A percentile compares a stretch with the other conserved stretches of the same genome.
Evolutionary conservation across 2,329 filamentous ascomycete genomes (phyloP).

Genomic region (Epichloe gansuensis): DNA sequence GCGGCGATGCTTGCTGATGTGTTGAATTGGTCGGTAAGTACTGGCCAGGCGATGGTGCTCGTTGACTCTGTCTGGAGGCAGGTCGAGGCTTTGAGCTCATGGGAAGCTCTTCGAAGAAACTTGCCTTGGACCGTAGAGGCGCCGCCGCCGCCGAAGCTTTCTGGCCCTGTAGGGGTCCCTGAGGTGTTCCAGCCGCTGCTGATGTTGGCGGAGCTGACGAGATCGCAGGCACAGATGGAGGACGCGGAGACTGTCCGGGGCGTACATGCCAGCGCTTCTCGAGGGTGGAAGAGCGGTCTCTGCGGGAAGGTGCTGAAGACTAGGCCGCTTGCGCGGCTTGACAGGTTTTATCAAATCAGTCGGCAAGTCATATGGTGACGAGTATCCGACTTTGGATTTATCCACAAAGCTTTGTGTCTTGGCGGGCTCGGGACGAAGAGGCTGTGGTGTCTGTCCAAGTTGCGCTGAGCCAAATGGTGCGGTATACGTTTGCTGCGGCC

Average conservation of each 20-base stretch:
- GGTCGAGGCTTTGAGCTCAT: slow-evolving; percentile 49
- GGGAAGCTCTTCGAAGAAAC: slow-evolving; percentile 72
- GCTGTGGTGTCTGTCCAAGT: slow-evolving; percentile 26
- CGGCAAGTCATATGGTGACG: slow-evolving; percentile 89
- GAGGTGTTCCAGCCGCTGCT: slow-evolving; percentile 12
- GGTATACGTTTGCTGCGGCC: slow-evolving; percentile 11
- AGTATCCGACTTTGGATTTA: slow-evolving; percentile 83
- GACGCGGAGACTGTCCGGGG: slow-evolving; percentile 14
- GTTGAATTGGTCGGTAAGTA: slow-evolving; percentile 5
- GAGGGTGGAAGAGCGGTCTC: slow-evolving; percentile 37
- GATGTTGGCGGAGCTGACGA: slow-evolving; percentile 1
- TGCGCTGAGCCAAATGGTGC: slow-evolving; percentile 17
- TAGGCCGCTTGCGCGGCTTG: slow-evolving; percentile 54
- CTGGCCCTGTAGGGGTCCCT: slow-evolving; percentile 18
- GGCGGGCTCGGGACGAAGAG: slow-evolving; percentile 30
- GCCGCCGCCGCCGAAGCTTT: slow-evolving; percentile 24
- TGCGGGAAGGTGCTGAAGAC: slow-evolving; percentile 42
- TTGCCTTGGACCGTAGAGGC: slow-evolving; percentile 31
- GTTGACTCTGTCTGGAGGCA: slow-evolving; percentile 39
- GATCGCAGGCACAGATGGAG: slow-evolving; percentile 13
- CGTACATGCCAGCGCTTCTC: slow-evolving; percentile 49
- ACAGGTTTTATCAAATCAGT: slow-evolving; percentile 57
- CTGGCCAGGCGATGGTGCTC: slow-evolving; percentile 28
- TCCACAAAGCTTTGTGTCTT: slow-evolving; percentile 77
- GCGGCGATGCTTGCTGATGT: neutral